These are phyloP conservation scores for Ustilago vetiveriae DNA, from an alignment of 1,284 basidiomycete species.

Conservation along the genomic window DNA sequence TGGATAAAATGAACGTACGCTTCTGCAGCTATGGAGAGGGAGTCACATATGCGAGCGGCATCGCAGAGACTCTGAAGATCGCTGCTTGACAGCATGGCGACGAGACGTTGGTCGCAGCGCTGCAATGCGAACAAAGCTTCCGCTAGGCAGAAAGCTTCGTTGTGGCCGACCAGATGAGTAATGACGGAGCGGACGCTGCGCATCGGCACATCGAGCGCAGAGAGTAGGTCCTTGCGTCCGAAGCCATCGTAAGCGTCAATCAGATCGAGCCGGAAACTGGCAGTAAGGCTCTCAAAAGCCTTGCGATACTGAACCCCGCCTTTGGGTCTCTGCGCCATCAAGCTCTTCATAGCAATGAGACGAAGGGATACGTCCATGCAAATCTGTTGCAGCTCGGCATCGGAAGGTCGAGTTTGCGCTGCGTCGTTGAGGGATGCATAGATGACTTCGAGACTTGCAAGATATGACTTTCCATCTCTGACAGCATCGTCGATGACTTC, in stretches of 20 bases:
- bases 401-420: not conserved
- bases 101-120: conserved; percentile 22
- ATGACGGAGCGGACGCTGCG: conserved; percentile 23
- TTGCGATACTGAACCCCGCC: conserved; percentile 34
- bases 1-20: conserved; percentile 22
- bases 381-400: conserved; percentile 22
- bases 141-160: conserved; percentile 2
- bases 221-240: not conserved
- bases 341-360: conserved; percentile 25
- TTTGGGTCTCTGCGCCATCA: conserved; percentile 21
- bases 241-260: conserved; percentile 3
- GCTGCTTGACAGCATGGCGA: conserved; percentile 23
- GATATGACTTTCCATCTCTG: conserved; percentile 23
- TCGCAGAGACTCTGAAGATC: conserved; percentile 35
- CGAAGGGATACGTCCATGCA: conserved; percentile 37
- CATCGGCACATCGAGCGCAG: conserved; percentile 18
- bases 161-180: conserved; percentile 21
- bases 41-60: not conserved
- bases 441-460: conserved; percentile 4
- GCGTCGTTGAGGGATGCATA: conserved; percentile 3
- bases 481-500: conserved; percentile 29
- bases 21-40: conserved; percentile 6
- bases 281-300: conserved; percentile 29
- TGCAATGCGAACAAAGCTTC: conserved; percentile 24
- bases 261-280: conserved; percentile 37